Evolutionary conservation across 208 protist genomes (phyloP).

Genomic region (Endotrypanum monterogeii): DNA sequence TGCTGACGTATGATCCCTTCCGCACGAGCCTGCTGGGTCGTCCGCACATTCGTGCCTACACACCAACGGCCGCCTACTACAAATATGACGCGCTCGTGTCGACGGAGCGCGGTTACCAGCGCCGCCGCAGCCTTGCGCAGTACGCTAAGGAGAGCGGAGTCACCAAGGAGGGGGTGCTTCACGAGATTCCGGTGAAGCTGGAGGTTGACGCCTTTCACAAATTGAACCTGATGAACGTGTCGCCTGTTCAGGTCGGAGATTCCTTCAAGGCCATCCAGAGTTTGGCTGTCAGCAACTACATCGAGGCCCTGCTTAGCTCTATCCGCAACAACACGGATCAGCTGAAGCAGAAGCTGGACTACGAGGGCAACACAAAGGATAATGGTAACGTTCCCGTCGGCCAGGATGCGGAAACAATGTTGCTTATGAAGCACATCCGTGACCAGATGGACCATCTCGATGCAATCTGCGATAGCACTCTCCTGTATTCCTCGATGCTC

Average conservation of each 20-base stretch:
- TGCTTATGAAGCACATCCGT: constrained; percentile 54
- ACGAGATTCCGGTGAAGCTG: constrained; percentile 65
- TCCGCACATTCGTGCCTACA: constrained; percentile 66
- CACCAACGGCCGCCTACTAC: constrained; percentile 55
- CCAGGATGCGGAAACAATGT: constrained; percentile 53
- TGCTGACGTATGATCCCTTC: constrained; percentile 75
- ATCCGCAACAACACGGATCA: constrained; percentile 46
- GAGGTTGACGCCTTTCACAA: constrained; percentile 67
- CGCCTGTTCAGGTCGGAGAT: constrained; percentile 26
- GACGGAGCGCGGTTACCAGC: constrained; percentile 24
- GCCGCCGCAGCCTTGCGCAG: constrained; percentile 28
- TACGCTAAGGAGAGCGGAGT: constrained; percentile 52
- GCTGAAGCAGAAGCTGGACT: constrained; percentile 38
- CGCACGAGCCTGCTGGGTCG: constrained; percentile 61
- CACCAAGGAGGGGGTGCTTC: constrained; percentile 49
- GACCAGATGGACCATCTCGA: constrained; percentile 73
- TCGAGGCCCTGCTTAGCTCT: constrained; percentile 47
- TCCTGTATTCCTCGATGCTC: constrained; percentile 35
- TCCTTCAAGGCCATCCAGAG: constrained; percentile 45
- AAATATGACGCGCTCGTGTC: constrained; percentile 39
- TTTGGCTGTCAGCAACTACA: constrained; percentile 54
- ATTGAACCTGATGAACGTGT: constrained; percentile 44
- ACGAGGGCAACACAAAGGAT: constrained; percentile 47
- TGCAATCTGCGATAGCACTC: constrained; percentile 57
- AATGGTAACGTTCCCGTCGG: constrained; percentile 41